These are phyloP conservation scores for Fusarium siculi DNA, from an alignment of 2,329 filamentous ascomycete genomes.

Conservation along the genomic window DNA sequence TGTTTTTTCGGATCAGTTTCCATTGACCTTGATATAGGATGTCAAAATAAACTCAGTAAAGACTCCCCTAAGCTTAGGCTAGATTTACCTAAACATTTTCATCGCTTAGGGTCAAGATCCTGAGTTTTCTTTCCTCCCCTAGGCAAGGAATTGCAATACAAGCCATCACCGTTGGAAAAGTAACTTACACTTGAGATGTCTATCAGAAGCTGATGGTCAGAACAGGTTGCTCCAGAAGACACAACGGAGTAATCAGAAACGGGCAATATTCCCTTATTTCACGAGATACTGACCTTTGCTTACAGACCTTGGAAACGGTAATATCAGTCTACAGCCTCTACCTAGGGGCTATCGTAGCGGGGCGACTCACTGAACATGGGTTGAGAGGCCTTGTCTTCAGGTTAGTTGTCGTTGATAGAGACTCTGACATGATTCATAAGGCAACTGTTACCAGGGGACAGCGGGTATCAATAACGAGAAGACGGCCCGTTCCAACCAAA, in stretches of 20 bases:
- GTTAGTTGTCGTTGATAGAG: slow-evolving; percentile 8
- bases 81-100: too few species aligned
- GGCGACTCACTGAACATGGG: slow-evolving; percentile 33
- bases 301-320: slow-evolving; percentile 31
- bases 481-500: not conserved
- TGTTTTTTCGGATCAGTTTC: not conserved
- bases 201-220: too few species aligned
- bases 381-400: slow-evolving; percentile 32
- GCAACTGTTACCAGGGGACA: not conserved
- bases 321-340: slow-evolving; percentile 6
- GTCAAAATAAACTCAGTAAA: too few species aligned
- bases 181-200: too few species aligned
- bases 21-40: not conserved
- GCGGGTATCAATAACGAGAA: slow-evolving; percentile 4
- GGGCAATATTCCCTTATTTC: slow-evolving; percentile 14
- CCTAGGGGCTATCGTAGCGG: not conserved
- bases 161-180: too few species aligned
- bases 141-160: too few species aligned
- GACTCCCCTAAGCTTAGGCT: too few species aligned
- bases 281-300: slow-evolving; percentile 35
- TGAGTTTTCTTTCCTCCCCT: too few species aligned
- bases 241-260: not conserved
- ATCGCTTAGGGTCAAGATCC: too few species aligned
- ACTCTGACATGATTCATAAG: slow-evolving; percentile 34
- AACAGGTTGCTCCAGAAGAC: too few species aligned